Evolutionary conservation across 2,329 filamentous ascomycete genomes (phyloP).

Genomic region (Fusarium nodosum): DNA sequence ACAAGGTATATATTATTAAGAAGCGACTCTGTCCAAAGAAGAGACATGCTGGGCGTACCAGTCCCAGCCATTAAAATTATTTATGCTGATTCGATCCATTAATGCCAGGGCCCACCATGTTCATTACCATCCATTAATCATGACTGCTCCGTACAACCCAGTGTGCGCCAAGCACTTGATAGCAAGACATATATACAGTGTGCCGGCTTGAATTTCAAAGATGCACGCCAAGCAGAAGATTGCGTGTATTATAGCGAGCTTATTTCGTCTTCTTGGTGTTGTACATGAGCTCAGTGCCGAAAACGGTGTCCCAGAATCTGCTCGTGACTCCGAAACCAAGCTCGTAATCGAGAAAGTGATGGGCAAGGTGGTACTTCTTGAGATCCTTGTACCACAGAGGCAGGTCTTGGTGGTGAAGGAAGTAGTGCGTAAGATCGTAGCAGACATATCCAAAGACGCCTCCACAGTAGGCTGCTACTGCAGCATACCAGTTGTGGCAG

Average conservation of each 20-base stretch:
- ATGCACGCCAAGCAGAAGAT: slow-evolving; percentile 6
- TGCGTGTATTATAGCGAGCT: slow-evolving; percentile 13
- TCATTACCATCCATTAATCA: slow-evolving; percentile 50
- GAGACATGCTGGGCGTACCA: slow-evolving; percentile 39
- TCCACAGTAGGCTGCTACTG: slow-evolving; percentile 83
- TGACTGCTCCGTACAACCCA: slow-evolving; percentile 40
- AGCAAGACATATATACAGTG: slow-evolving; percentile 40
- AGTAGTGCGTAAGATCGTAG: slow-evolving; percentile 99
- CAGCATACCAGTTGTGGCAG: slow-evolving; percentile 86
- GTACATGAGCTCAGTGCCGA: slow-evolving; percentile 82
- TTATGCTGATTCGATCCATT: slow-evolving; percentile 44
- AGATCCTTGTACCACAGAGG: slow-evolving; percentile 90
- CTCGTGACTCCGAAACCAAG: slow-evolving; percentile 97
- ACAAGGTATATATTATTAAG: slow-evolving; percentile 40
- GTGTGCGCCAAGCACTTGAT: slow-evolving; percentile 38
- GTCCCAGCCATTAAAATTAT: slow-evolving; percentile 47
- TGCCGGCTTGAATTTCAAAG: slow-evolving; percentile 7
- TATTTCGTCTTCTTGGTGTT: slow-evolving; percentile 54
- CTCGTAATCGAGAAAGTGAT: slow-evolving; percentile 98
- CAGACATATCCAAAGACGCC: slow-evolving; percentile 95
- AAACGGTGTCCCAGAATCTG: slow-evolving; percentile 93
- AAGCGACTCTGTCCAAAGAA: slow-evolving; percentile 40
- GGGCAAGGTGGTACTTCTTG: slow-evolving; percentile 97
- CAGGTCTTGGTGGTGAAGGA: slow-evolving; percentile 94
- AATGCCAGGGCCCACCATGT: slow-evolving; percentile 45